Evolutionary conservation across 2,329 filamentous ascomycete genomes (phyloP).

Genomic region (Knufia fluminis): DNA sequence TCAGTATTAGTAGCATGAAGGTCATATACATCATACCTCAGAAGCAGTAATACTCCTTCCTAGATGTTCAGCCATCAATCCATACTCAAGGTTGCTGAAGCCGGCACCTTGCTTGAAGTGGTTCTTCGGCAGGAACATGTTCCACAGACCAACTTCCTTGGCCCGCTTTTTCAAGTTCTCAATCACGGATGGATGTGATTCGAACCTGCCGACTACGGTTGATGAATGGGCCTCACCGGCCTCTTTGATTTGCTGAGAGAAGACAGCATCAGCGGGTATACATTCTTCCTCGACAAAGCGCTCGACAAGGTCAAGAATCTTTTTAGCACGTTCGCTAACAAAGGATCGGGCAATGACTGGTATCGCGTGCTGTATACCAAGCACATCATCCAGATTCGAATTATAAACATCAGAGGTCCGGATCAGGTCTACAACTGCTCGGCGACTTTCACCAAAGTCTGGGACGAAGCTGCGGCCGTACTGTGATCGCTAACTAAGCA

Average conservation of each 20-base stretch:
- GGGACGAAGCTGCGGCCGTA: no score
- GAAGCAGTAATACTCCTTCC: no score
- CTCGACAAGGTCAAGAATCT: slow-evolving; percentile 78
- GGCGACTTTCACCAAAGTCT: no score
- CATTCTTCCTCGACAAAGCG: slow-evolving; percentile 97
- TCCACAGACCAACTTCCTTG: slow-evolving; percentile 79
- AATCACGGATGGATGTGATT: slow-evolving; percentile 66
- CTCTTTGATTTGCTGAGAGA: slow-evolving; percentile 67
- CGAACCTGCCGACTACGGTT: slow-evolving; percentile 54
- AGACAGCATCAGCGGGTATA: slow-evolving; percentile 72
- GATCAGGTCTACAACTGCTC: no score
- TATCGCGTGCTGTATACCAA: no score
- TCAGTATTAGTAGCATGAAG: no score
- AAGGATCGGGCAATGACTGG: slow-evolving; percentile 50
- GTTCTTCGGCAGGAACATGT: slow-evolving; percentile 91
- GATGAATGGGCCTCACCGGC: slow-evolving; percentile 39
- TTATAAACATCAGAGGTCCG: no score
- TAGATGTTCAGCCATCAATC: slow-evolving; percentile 91
- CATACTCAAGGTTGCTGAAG: slow-evolving; percentile 93
- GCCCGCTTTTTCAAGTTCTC: slow-evolving; percentile 86
- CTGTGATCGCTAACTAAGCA: no score
- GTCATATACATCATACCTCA: no score
- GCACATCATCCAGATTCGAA: no score
- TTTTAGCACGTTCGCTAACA: slow-evolving; percentile 76
- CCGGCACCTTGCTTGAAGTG: slow-evolving; percentile 94